Evolutionary conservation across 441 rosid genomes (phyloP).

Genomic region (Erodium texanum): DNA sequence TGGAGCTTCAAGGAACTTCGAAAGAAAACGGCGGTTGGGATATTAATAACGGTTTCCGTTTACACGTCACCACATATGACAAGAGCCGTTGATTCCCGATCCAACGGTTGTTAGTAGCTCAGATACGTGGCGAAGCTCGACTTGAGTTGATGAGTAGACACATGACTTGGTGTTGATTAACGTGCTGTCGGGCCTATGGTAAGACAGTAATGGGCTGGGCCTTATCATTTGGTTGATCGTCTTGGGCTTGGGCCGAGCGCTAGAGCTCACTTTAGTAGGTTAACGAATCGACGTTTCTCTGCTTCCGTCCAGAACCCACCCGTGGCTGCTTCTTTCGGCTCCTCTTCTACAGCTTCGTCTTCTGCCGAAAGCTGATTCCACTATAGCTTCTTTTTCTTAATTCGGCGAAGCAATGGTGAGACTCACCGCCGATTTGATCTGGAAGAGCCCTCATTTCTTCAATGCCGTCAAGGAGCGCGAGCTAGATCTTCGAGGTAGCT

Average conservation of each 20-base stretch:
- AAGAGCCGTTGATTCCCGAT: too few species aligned
- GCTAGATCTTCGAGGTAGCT: conserved; percentile 77
- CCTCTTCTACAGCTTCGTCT: neutral
- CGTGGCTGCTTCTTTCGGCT: neutral
- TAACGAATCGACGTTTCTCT: neutral
- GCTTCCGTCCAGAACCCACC: neutral
- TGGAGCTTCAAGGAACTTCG: neutral
- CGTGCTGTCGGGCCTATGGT: too few species aligned
- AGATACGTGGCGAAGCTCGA: too few species aligned
- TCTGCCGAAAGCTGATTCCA: neutral
- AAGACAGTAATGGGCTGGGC: neutral
- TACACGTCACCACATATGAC: too few species aligned
- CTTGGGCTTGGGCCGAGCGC: neutral
- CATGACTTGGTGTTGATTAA: too few species aligned
- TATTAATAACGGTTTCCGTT: too few species aligned
- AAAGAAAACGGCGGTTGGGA: too few species aligned
- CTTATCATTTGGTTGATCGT: neutral
- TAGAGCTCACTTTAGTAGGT: neutral
- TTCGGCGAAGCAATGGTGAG: conserved; percentile 14
- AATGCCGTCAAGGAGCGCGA: conserved; percentile 25
- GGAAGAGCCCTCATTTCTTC: conserved; percentile 28
- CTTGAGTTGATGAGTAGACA: too few species aligned
- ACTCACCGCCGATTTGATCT: conserved; percentile 23
- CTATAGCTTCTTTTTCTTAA: neutral
- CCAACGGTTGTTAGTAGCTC: too few species aligned